phyloP scores from a whole-genome alignment of 2,329 filamentous ascomycete species.

The Trichophyton mentagrophytes region DNA sequence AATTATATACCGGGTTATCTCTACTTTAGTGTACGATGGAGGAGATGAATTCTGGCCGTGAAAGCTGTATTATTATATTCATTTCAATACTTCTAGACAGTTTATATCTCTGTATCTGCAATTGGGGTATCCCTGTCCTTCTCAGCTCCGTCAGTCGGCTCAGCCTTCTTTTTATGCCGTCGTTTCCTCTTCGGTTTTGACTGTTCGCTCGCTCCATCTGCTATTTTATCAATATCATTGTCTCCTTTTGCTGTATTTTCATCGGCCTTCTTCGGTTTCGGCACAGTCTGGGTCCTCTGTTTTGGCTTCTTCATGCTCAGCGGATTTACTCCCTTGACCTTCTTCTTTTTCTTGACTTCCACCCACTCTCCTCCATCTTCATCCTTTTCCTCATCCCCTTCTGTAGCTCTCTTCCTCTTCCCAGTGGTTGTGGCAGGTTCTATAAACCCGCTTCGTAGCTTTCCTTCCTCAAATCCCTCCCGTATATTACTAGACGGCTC shows the following conservation, averaged over 20 bases:
- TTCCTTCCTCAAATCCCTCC: conserved; percentile 34
- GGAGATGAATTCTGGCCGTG: background rate
- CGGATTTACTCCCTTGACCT: conserved; percentile 36
- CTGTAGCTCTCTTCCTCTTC: conserved; percentile 23
- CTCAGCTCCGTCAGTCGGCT: background rate
- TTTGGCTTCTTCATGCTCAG: conserved; percentile 38
- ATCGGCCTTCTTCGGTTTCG: conserved; percentile 7
- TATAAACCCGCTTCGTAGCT: conserved; percentile 33
- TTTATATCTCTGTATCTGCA: conserved; percentile 9
- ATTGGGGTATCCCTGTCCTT: conserved; percentile 3
- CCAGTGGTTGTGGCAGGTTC: conserved; percentile 17
- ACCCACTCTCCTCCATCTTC: conserved; percentile 10
- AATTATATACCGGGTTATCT: background rate
- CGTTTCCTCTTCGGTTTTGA: conserved; percentile 15
- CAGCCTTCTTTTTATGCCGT: conserved; percentile 13
- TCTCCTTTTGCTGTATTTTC: conserved; percentile 13
- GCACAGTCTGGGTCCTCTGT: conserved; percentile 19
- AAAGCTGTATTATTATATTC: background rate
- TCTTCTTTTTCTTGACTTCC: conserved; percentile 27
- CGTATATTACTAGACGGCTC: conserved; percentile 30
- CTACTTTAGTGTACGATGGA: conserved; percentile 1
- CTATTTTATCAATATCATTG: background rate
- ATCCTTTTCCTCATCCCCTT: conserved; percentile 14
- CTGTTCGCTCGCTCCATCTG: background rate
- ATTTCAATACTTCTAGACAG: background rate